These are phyloP conservation scores for Cyclospora cayetanensis DNA, from an alignment of 169 alveolate genomes.

Conservation along the genomic window DNA sequence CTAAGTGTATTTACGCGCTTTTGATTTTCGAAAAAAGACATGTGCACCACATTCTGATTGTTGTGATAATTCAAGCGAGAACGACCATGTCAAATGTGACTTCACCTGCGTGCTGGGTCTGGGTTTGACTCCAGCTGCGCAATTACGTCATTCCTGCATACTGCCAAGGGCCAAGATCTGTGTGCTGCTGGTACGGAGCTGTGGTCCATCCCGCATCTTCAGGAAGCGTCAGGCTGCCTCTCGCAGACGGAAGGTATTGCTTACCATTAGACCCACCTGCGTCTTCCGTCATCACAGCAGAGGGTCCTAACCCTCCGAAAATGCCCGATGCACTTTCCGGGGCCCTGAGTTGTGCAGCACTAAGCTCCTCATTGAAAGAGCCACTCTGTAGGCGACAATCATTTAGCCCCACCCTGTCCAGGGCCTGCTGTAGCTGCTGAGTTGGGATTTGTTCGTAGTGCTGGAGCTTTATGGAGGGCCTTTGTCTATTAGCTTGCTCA, in stretches of 20 bases:
- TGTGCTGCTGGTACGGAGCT: slow-evolving; percentile 25
- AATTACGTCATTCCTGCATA: slow-evolving; percentile 25
- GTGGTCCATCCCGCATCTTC: slow-evolving; percentile 58
- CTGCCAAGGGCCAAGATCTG: slow-evolving; percentile 64
- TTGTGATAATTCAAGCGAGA: too few relatives aligned
- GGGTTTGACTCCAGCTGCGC: too few relatives aligned
- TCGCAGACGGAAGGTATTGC: slow-evolving; percentile 49
- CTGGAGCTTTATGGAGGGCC: background rate
- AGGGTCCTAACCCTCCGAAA: slow-evolving; percentile 20
- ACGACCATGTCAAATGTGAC: too few relatives aligned
- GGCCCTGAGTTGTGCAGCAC: slow-evolving; percentile 45
- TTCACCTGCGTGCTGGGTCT: too few relatives aligned
- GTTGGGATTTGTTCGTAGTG: background rate
- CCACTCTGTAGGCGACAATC: slow-evolving; percentile 14
- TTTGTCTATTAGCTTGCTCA: background rate
- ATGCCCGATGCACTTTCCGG: slow-evolving; percentile 43
- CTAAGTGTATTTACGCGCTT: too few relatives aligned
- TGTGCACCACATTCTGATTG: background rate
- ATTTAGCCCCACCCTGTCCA: background rate
- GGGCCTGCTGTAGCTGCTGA: background rate
- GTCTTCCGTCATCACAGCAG: background rate
- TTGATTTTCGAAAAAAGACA: background rate
- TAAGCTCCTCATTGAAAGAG: slow-evolving; percentile 19
- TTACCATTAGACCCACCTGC: background rate
- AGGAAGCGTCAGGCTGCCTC: slow-evolving; percentile 65